These are phyloP conservation scores for Chaetomiaceae sp. DNA, from an alignment of 2,329 filamentous ascomycete genomes.

Conservation along the genomic window DNA sequence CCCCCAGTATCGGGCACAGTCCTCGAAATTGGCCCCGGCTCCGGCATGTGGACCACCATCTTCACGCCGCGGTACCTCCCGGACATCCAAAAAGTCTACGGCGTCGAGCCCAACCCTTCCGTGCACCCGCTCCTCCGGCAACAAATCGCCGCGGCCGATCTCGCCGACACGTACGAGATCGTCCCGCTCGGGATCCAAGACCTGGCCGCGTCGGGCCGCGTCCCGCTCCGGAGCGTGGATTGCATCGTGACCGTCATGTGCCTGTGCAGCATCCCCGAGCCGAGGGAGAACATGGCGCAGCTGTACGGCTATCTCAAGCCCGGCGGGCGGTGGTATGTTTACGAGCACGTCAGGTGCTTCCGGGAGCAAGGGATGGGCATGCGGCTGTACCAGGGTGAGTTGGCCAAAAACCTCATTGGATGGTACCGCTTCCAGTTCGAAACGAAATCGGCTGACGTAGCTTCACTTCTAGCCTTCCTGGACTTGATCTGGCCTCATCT, in stretches of 20 bases:
- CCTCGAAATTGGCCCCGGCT: conserved; percentile 60
- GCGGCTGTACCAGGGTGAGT: conserved; percentile 49
- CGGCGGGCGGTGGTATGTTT: conserved; percentile 59
- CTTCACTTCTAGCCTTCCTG: conserved; percentile 38
- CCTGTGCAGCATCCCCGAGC: conserved; percentile 60
- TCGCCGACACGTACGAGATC: conserved; percentile 56
- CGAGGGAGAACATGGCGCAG: conserved; percentile 49
- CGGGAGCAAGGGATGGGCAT: conserved; percentile 36
- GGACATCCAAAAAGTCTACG: conserved; percentile 48
- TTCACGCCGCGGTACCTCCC: conserved; percentile 32
- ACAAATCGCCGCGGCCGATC: conserved; percentile 47
- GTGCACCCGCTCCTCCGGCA: conserved; percentile 46
- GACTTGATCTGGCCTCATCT: conserved; percentile 51
- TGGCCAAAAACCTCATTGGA: too few species aligned
- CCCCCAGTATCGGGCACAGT: conserved; percentile 39
- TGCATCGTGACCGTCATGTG: conserved; percentile 59
- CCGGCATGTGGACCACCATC: conserved; percentile 56
- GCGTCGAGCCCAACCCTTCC: conserved; percentile 58
- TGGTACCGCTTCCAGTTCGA: too few species aligned
- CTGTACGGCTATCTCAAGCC: conserved; percentile 56
- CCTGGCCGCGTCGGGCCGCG: conserved; percentile 40
- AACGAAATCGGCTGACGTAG: too few species aligned
- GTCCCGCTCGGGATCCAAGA: conserved; percentile 60
- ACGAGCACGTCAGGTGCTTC: conserved; percentile 52
- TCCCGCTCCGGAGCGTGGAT: conserved; percentile 51